Evolutionary conservation across 2,329 filamentous ascomycete genomes (phyloP).

Genomic region (Hymenoscyphus occultus): DNA sequence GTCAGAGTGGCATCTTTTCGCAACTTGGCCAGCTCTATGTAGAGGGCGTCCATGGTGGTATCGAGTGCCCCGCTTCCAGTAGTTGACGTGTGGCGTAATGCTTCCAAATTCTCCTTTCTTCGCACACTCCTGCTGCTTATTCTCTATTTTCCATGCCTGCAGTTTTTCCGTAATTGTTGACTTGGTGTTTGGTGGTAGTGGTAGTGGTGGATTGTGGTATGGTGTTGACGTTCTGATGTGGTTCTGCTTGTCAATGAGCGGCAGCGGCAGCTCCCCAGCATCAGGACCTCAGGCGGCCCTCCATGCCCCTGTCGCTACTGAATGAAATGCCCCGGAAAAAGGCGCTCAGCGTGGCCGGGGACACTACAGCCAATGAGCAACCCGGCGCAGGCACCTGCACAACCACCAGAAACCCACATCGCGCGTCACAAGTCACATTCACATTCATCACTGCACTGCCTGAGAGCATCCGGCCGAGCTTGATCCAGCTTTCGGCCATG

Average conservation of each 20-base stretch:
- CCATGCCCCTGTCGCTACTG: not conserved
- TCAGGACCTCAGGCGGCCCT: not conserved
- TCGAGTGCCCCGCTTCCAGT: conserved; percentile 22
- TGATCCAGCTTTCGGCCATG: too few species aligned
- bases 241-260: not conserved
- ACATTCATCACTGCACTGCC: not conserved
- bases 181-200: not conserved
- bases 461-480: too few species aligned
- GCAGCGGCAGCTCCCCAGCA: not conserved
- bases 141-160: not conserved
- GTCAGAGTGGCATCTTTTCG: conserved; percentile 33
- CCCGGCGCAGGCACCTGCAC: not conserved
- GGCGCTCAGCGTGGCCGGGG: not conserved
- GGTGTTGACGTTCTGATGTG: not conserved
- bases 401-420: not conserved
- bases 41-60: conserved; percentile 35
- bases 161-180: not conserved
- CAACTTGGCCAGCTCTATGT: conserved; percentile 34
- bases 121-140: not conserved
- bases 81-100: not conserved
- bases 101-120: not conserved
- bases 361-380: not conserved
- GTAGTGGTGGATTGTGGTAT: not conserved
- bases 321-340: not conserved
- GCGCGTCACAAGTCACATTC: conserved; percentile 2